Conservation (phyloP, 495 filamentous ascomycete species). For the Penicillium fimorum region DNA sequence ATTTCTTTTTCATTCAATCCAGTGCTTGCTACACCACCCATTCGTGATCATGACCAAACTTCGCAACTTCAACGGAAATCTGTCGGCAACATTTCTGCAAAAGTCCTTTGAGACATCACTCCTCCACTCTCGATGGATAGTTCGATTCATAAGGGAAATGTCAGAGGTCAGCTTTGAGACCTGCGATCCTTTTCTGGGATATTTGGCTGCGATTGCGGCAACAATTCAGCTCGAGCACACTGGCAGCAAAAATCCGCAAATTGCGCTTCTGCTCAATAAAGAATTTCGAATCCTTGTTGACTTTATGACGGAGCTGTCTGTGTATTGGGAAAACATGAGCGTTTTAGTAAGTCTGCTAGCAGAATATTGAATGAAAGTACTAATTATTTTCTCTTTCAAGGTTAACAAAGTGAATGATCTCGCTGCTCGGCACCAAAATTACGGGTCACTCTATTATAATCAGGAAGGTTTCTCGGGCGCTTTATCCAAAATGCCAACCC, state of each 20-base stretch:
- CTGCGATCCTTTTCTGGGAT: constrained; percentile 31
- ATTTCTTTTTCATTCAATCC: constrained; percentile 32
- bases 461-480: constrained; percentile 29
- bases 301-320: constrained; percentile 25
- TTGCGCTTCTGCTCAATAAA: constrained; percentile 25
- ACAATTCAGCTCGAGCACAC: constrained; percentile 34
- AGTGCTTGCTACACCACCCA: constrained; percentile 30
- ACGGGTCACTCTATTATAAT: constrained; percentile 32
- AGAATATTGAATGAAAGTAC: not conserved
- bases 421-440: constrained; percentile 25
- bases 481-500: constrained; percentile 28
- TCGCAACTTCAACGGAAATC: constrained; percentile 26
- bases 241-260: constrained; percentile 25
- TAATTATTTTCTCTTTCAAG: constrained; percentile 5
- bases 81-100: constrained; percentile 32
- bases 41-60: constrained; percentile 35
- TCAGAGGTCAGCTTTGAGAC: constrained; percentile 17
- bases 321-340: constrained; percentile 26
- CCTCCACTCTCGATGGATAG: constrained; percentile 33
- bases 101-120: constrained; percentile 34
- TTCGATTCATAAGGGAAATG: constrained; percentile 31
- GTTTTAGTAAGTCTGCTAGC: constrained; percentile 17
- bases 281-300: constrained; percentile 28
- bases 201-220: constrained; percentile 32
- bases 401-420: constrained; percentile 24